Conservation (phyloP, 2,329 filamentous ascomycete species). For the Capronia coronata region DNA sequence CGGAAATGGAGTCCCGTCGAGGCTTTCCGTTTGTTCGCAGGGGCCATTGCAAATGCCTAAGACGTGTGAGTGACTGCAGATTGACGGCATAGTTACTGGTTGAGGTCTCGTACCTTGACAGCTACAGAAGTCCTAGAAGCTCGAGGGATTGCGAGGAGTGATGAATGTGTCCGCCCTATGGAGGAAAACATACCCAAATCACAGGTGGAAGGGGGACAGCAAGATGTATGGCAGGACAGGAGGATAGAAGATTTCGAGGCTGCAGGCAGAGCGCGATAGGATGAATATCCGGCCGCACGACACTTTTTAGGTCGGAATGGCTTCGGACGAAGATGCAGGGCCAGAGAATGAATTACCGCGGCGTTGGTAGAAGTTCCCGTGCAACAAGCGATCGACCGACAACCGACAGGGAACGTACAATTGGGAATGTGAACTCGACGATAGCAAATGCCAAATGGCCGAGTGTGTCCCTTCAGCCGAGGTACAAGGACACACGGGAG, state of each 20-base stretch:
- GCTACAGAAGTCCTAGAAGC: slow-evolving; percentile 12
- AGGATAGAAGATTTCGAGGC: slow-evolving; percentile 4
- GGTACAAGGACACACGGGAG: slow-evolving; percentile 1
- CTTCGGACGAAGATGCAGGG: slow-evolving; percentile 9
- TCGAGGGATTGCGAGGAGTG: slow-evolving; percentile 20
- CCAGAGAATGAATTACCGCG: slow-evolving; percentile 9
- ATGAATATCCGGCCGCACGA: slow-evolving; percentile 1
- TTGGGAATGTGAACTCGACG: neutral
- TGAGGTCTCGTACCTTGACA: slow-evolving; percentile 14
- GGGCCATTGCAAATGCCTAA: slow-evolving; percentile 29
- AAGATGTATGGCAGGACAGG: slow-evolving; percentile 6
- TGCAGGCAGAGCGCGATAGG: slow-evolving; percentile 1
- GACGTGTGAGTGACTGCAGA: slow-evolving; percentile 2
- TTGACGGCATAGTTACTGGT: slow-evolving; percentile 12
- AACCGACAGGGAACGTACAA: neutral
- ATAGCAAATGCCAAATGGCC: neutral
- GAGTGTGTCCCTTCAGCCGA: slow-evolving; percentile 12
- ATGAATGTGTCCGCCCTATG: slow-evolving; percentile 21
- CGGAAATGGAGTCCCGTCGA: slow-evolving; percentile 34
- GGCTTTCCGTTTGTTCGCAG: slow-evolving; percentile 34
- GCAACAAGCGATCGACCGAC: neutral
- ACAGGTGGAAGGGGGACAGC: slow-evolving; percentile 6
- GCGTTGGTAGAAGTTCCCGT: neutral
- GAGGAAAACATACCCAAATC: slow-evolving; percentile 26
- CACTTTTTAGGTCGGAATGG: slow-evolving; percentile 21